These are phyloP conservation scores for Russula olivacea DNA, from an alignment of 768 basidiomycete species.

Conservation along the genomic window DNA sequence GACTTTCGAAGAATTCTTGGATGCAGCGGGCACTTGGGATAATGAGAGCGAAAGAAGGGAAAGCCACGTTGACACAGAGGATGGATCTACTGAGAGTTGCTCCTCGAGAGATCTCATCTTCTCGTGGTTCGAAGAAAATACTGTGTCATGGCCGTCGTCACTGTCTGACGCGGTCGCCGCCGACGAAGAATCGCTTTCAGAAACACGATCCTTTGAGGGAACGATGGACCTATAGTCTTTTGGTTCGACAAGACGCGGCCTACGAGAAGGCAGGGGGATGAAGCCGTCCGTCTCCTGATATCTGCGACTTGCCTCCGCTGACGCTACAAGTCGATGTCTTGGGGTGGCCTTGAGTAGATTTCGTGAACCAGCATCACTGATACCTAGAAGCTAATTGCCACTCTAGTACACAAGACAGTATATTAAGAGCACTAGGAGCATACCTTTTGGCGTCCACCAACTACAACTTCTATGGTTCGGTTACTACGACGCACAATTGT, in stretches of 20 bases:
- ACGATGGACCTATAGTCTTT: constrained; percentile 49
- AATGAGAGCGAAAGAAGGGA: constrained; percentile 57
- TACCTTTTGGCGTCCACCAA: constrained; percentile 21
- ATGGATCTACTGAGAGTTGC: constrained; percentile 45
- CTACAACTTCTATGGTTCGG: constrained; percentile 17
- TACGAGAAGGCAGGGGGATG: constrained; percentile 48
- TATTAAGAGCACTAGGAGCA: constrained; percentile 29
- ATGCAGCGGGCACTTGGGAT: constrained; percentile 51
- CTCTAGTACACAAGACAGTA: background rate
- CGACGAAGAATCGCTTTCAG: constrained; percentile 34
- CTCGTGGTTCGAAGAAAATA: constrained; percentile 44
- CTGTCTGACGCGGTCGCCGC: constrained; percentile 20
- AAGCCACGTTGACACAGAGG: constrained; percentile 54
- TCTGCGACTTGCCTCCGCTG: constrained; percentile 36
- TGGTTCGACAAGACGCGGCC: constrained; percentile 33
- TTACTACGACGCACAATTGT: constrained; percentile 13
- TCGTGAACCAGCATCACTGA: constrained; percentile 52
- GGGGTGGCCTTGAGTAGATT: constrained; percentile 50
- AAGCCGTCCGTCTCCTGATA: constrained; percentile 66
- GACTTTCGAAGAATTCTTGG: constrained; percentile 62
- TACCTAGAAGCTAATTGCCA: constrained; percentile 34
- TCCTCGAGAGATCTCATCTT: constrained; percentile 56
- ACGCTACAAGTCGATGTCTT: constrained; percentile 41
- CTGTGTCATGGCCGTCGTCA: background rate
- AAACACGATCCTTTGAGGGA: constrained; percentile 30